phyloP scores from a whole-genome alignment of 371 early-diverging fungal species.

The Fennellomyces sp. region DNA sequence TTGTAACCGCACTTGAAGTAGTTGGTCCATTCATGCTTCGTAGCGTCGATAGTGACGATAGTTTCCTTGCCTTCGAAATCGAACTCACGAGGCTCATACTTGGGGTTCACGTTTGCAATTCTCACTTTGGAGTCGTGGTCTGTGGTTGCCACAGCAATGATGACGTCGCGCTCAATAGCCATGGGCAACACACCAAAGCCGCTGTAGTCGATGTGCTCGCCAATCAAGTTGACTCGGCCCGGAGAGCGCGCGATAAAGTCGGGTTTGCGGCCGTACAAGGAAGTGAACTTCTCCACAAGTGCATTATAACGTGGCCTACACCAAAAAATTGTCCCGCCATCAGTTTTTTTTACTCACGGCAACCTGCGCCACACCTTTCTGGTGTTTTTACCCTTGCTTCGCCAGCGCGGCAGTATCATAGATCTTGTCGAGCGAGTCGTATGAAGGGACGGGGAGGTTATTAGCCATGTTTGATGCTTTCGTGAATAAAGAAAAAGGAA shows the following conservation, averaged over 20 bases:
- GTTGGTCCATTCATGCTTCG: slow-evolving; percentile 78
- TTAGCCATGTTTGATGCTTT: slow-evolving; percentile 6
- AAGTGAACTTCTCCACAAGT: slow-evolving; percentile 59
- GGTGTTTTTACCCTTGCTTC: slow-evolving; percentile 34
- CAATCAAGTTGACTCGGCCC: slow-evolving; percentile 94
- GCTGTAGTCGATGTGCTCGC: slow-evolving; percentile 96
- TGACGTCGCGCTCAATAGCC: slow-evolving; percentile 90
- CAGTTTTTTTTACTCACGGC: slow-evolving; percentile 3
- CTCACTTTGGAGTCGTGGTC: slow-evolving; percentile 53
- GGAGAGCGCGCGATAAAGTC: slow-evolving; percentile 89
- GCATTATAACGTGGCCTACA: slow-evolving; percentile 59
- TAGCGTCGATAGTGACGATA: slow-evolving; percentile 71
- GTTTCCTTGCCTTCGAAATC: slow-evolving; percentile 50
- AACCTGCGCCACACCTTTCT: not conserved
- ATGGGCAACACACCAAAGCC: slow-evolving; percentile 95
- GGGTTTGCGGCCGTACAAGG: slow-evolving; percentile 65
- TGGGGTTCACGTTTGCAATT: slow-evolving; percentile 65
- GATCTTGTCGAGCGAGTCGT: slow-evolving; percentile 39
- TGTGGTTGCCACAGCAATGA: slow-evolving; percentile 72
- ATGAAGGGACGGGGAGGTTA: slow-evolving; percentile 39
- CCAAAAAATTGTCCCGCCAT: not conserved
- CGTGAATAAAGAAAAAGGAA: slow-evolving; percentile 8
- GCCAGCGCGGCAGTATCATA: slow-evolving; percentile 36
- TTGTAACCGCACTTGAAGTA: slow-evolving; percentile 90
- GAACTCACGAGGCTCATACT: slow-evolving; percentile 69